Base-by-base conservation (phyloP, 345 rosid species). In the Turritis glabra region DNA sequence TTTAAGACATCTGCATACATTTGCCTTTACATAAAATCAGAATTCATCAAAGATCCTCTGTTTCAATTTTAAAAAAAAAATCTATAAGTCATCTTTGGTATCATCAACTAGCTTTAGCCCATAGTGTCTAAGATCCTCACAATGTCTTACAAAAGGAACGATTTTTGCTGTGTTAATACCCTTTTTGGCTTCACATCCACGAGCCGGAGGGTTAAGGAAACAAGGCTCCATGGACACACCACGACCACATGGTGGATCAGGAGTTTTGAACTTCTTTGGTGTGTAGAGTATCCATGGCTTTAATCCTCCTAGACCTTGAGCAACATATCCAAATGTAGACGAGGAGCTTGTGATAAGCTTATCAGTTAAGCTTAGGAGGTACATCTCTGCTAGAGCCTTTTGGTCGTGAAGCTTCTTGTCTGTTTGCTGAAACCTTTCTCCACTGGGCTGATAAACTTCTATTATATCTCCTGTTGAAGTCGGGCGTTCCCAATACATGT, bases 301-400 rank as follows among this genome's bases (percentile, higher is more conserved):
- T 47, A 77, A 14, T 3, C 79, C 74, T 54, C 82, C 87, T 17
- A 85, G 83, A 62, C 88, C 82, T 64, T 85, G 84, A 55, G 89
- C 91, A 19, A 87, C 88, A 46, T 84, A 85, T 30, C 91, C 91
- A 58, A 85, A 87, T 18, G 91, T 85, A 12, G 91, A 87, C 79
- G 79, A 77, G 0, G 84, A 72, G 62, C 91, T 87, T 10, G 89
- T 85, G 35, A 87, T 66, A 63, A 85, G 62, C 22, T 37, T 70
- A 57, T 85, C 91, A 33, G 74, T 79, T 77, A 81, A 23, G 63
- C 89, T 81, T 3, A 87, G 80, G 29, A 87, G 85, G 73, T 85
- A 82, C 80, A 87, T 85, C 58, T 87, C 89, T 0, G 87, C 84
- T 74, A 74, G 81, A 1, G 91, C 91, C 80, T 87, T 85, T 74